phyloP scores from a whole-genome alignment of 345 rosid genomes.

The Triadica sebifera region DNA sequence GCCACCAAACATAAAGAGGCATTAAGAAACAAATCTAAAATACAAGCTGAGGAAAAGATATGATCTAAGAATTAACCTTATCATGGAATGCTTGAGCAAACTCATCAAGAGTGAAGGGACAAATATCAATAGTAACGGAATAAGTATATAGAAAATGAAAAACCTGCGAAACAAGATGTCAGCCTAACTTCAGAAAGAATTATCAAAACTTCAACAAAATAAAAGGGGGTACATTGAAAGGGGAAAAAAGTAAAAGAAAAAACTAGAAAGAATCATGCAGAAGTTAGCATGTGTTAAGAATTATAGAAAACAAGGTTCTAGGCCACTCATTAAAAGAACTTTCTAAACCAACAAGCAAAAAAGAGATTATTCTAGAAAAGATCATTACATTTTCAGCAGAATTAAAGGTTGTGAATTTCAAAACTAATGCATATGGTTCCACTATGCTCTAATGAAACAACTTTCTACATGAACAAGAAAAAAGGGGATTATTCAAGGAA shows the following conservation, averaged over 20 bases:
- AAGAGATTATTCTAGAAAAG: background rate
- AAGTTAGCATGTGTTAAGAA: background rate
- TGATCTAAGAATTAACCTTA: constrained; percentile 51
- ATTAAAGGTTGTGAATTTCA: background rate
- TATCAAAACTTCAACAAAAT: background rate
- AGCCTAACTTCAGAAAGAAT: constrained; percentile 22
- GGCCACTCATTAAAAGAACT: background rate
- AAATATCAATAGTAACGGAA: constrained; percentile 51
- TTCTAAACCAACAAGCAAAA: background rate
- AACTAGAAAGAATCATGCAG: background rate
- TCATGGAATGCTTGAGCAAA: constrained; percentile 91
- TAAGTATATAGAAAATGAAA: constrained; percentile 89
- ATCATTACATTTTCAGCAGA: background rate
- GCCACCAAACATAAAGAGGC: background rate
- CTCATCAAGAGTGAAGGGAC: constrained; percentile 85
- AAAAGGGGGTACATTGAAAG: background rate
- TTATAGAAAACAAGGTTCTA: background rate
- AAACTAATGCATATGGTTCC: no score
- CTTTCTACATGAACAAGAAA: no score
- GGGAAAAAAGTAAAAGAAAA: background rate
- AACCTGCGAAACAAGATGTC: constrained; percentile 53
- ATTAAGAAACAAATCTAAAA: background rate
- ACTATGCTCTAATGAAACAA: no score
- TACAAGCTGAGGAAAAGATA: constrained; percentile 17
- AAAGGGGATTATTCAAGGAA: no score